Evolutionary conservation across 2,329 filamentous ascomycete genomes (phyloP), one percentile per base, ranked within the genome.

Genomic region (Aureobasidium sp.): DNA sequence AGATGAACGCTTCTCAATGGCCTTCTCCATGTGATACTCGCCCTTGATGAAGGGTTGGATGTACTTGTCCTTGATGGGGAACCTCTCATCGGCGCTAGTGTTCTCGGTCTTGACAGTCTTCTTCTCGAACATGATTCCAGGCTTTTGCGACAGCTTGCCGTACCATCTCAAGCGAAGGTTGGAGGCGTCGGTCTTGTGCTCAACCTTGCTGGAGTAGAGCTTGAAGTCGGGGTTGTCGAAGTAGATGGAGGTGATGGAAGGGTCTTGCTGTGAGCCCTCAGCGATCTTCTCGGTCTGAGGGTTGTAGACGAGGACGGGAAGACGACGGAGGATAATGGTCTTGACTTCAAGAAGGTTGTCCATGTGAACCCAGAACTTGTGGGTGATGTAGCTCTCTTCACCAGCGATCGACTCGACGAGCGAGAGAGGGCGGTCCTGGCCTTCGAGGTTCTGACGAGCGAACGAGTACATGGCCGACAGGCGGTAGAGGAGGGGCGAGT

Each of bases 341-440:
- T 97, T 97, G 73, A 97, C 91, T 77, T 99, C 94, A 67, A 97
- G 85, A 32, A 97, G 80, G 75, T 99, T 97, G 70, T 99, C 94
- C 36, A 86, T 84, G 73, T 99, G 94, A 6, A 99, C 88, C 94
- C 94, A 99, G 78, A 96, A 97, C 76, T 96, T 97, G 76, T 93
- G 85, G 4, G 91, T 91, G 25, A 84, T 90, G 73, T 95, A 96
- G 62, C 81, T 82, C 73, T 92, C 90, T 62, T 76, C 76, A 16
- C 69, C 72, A 59, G 69, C 70, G 63, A 66, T 68, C 64, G 59
- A 61, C 49, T 80, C 78, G 59, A 77, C 73, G 45, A 78, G 77
- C 13, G 76, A 77, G 62, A 79, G 27, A 14, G 62, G 62, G 21
- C 45, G 37, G 16, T 63, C 41, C 25, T 63, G 65, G n/a, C 83